Evolutionary conservation across 148 eudicot genomes (phyloP), one percentile per base, ranked within the genome.

Genomic region (Polygonum aviculare): DNA sequence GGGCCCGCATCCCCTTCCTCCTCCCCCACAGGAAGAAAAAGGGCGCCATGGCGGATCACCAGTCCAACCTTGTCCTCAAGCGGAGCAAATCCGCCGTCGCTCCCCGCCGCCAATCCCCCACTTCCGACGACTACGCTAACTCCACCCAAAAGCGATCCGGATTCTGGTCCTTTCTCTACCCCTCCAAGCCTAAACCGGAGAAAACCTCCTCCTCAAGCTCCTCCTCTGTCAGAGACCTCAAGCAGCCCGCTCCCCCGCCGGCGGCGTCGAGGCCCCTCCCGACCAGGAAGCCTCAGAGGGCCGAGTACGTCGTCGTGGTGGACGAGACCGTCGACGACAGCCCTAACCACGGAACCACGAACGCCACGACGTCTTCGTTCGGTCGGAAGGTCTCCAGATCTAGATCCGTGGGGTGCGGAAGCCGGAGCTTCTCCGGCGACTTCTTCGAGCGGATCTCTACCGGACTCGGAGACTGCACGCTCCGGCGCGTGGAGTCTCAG

Each of bases 371-470:
- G 71, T 74, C 31, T 1, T 26, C 91, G 50, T 80, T 87, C 65
- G 91, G 84, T 12, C 41, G 93, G 11, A 89, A 83, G 7, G 98
- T 94, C 4, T 88, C 91, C 7, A 83, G 98, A 84, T 94, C 98
- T 38, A 91, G 98, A 87, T 94, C 98, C 47, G 94, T 94, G 10
- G 98, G 98, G 1, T 94, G 98, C 44, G 98, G 98, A 0, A 94
- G 97, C 72, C 77, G 91, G 79, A 94, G 98, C 76, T 94, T 94
- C 67, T 90, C 94, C 16, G 98, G 97, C 5, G 98, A 93, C 77
- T 87, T 93, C 63, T 91, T 93, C 70, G 98, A 88, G 78, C 77
- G 94, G 57, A 89, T 93, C 41, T 93, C 98, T 0, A 90, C 96
- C 9, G 97, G 97, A 26, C 85, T 94, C 26, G 98, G 98, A 0